Percentiles rank a stretch among this genome's conserved stretches.
phyloP scores from a whole-genome alignment of 371 early-diverging fungal species.

The Neoconidiobolus thromboides region DNA sequence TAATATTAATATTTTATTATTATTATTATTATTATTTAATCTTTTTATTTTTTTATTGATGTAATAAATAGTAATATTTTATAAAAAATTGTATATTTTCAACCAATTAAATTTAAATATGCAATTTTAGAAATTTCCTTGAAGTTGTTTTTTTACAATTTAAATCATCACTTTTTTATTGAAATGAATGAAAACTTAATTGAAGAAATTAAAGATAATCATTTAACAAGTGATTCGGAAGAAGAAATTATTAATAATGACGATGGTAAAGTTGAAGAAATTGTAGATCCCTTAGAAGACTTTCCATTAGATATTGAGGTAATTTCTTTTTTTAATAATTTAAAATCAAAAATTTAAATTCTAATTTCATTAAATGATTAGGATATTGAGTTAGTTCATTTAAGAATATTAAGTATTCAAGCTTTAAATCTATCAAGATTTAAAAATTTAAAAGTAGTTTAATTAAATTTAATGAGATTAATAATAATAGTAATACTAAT shows the following conservation, averaged over 20 bases:
- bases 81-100: too few species aligned
- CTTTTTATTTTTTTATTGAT: too few species aligned
- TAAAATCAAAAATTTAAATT: neutral
- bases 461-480: neutral
- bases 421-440: constrained; percentile 45
- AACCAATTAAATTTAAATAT: too few species aligned
- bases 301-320: constrained; percentile 26
- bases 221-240: neutral
- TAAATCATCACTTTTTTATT: too few species aligned
- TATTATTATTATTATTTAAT: too few species aligned
- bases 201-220: neutral
- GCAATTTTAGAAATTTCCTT: too few species aligned
- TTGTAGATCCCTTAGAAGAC: constrained; percentile 19
- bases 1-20: too few species aligned
- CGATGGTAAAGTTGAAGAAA: neutral
- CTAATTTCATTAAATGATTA: constrained; percentile 10
- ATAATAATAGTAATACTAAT: neutral
- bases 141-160: too few species aligned
- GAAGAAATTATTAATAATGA: neutral
- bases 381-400: constrained; percentile 68
- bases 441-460: constrained; percentile 37
- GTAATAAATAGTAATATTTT: too few species aligned
- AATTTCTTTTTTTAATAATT: constrained; percentile 11
- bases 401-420: constrained; percentile 37
- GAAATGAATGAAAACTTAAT: neutral